Conservation (phyloP, 2,329 filamentous ascomycete genomes). For the Trichoderma pleuroti region DNA sequence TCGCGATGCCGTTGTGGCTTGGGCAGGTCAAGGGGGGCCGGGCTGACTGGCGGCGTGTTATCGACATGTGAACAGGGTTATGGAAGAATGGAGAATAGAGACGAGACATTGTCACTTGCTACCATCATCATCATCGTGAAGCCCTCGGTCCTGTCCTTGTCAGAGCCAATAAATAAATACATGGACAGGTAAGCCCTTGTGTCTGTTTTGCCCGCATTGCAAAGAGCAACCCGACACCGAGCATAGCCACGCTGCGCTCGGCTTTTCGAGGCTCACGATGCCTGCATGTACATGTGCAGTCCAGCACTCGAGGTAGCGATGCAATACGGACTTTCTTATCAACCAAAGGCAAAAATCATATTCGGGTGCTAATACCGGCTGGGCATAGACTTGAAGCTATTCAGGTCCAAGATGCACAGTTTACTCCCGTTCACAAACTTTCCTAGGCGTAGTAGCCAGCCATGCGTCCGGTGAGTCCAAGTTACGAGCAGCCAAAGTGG, state of each 20-base stretch:
- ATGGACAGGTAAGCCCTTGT: not conserved
- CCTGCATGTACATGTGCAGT: too few species aligned
- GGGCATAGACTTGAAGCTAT: not conserved
- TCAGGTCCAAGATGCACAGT: not conserved
- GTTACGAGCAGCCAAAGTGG: not conserved
- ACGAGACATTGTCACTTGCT: not conserved
- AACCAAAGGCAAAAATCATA: not conserved
- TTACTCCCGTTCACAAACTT: not conserved
- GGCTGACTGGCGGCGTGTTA: slow-evolving; percentile 6
- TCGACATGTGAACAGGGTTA: not conserved
- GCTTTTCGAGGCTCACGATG: not conserved
- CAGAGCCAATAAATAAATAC: not conserved
- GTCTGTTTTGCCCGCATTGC: not conserved
- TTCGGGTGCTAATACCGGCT: not conserved
- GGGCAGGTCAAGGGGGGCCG: not conserved
- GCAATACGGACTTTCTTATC: not conserved
- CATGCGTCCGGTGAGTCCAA: not conserved
- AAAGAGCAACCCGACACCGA: not conserved
- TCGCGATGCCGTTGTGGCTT: slow-evolving; percentile 12
- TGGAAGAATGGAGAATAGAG: not conserved
- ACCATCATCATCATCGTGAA: not conserved
- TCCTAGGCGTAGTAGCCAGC: not conserved
- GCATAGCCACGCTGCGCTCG: slow-evolving; percentile 4
- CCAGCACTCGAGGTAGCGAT: not conserved
- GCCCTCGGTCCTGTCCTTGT: not conserved